Conservation (phyloP, 2,329 filamentous ascomycete species). For the Ophiocordyceps camponoti-leonardi region DNA sequence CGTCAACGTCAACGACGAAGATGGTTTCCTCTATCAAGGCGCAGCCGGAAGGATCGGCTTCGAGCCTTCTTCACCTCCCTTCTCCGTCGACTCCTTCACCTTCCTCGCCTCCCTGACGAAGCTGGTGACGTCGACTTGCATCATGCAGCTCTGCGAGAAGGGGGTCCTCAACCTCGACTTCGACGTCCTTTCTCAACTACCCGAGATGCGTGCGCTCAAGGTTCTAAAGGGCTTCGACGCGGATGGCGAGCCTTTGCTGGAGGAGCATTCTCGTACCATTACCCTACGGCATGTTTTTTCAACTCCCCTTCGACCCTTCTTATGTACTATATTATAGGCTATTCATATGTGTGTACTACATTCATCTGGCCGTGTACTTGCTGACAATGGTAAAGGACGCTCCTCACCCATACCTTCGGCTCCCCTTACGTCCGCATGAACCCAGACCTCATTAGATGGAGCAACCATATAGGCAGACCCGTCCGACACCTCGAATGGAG, state of each 20-base stretch:
- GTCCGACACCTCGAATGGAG: slow-evolving; percentile 14
- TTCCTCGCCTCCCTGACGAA: slow-evolving; percentile 26
- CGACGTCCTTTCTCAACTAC: slow-evolving; percentile 16
- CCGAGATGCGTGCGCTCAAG: slow-evolving; percentile 15
- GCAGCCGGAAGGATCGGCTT: slow-evolving; percentile 18
- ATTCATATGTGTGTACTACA: too few relatives aligned
- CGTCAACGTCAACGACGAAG: slow-evolving; percentile 11
- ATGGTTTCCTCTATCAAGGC: slow-evolving; percentile 19
- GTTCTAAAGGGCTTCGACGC: slow-evolving; percentile 18
- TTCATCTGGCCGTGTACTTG: not conserved
- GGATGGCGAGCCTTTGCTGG: slow-evolving; percentile 17
- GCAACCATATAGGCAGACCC: slow-evolving; percentile 14
- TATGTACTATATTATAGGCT: too few relatives aligned
- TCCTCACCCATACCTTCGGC: slow-evolving; percentile 33
- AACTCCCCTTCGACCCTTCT: too few relatives aligned
- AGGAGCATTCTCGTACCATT: slow-evolving; percentile 18
- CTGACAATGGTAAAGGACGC: slow-evolving; percentile 10
- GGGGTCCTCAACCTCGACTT: slow-evolving; percentile 17
- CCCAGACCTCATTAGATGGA: slow-evolving; percentile 22
- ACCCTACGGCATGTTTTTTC: slow-evolving; percentile 16
- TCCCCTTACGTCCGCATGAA: slow-evolving; percentile 24
- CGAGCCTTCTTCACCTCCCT: slow-evolving; percentile 11
- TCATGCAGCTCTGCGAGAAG: slow-evolving; percentile 23
- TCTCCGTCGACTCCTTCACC: slow-evolving; percentile 15
- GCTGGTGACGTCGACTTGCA: slow-evolving; percentile 17